Conservation (phyloP, 163 green algal genomes). For the Chlamydomonas reinhardtii region DNA sequence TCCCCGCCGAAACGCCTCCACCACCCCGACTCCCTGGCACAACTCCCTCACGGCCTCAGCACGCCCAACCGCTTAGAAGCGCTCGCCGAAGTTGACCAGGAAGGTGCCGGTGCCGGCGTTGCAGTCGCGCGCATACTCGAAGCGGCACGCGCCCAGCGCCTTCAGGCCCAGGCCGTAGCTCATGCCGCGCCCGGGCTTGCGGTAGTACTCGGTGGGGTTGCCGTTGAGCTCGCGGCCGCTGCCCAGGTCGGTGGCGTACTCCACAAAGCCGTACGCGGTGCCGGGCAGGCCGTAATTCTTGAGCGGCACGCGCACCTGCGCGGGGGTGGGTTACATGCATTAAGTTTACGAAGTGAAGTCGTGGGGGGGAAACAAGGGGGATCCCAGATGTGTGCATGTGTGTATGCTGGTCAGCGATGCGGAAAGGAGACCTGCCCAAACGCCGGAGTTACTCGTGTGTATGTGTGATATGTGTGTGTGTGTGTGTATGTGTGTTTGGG, state of each 20-base stretch:
- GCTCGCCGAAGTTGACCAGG: constrained; percentile 92
- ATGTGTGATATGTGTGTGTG: too few species aligned
- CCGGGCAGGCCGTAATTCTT: constrained; percentile 71
- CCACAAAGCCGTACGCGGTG: constrained; percentile 88
- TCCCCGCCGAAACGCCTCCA: too few species aligned
- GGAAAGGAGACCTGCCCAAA: too few species aligned
- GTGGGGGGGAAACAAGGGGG: background rate
- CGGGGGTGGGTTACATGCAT: constrained; percentile 64
- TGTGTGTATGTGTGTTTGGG: too few species aligned
- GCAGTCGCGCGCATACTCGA: constrained; percentile 90
- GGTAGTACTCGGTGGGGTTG: constrained; percentile 82
- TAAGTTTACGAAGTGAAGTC: background rate
- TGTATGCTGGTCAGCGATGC: too few species aligned
- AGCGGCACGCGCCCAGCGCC: constrained; percentile 81
- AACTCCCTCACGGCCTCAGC: too few species aligned
- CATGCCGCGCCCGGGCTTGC: constrained; percentile 83
- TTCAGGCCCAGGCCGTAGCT: constrained; percentile 87
- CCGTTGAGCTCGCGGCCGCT: constrained; percentile 49
- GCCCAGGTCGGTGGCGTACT: constrained; percentile 91
- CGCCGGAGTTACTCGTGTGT: too few species aligned
- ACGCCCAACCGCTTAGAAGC: constrained; percentile 77
- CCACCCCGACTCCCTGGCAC: too few species aligned
- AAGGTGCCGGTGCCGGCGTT: constrained; percentile 82
- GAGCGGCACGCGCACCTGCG: constrained; percentile 70
- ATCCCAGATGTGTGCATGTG: too few species aligned